Percentiles rank a stretch among this genome's conserved stretches.
phyloP scores from a whole-genome alignment of 108 stramenopile species.

The Aurantiochytrium sp. region DNA sequence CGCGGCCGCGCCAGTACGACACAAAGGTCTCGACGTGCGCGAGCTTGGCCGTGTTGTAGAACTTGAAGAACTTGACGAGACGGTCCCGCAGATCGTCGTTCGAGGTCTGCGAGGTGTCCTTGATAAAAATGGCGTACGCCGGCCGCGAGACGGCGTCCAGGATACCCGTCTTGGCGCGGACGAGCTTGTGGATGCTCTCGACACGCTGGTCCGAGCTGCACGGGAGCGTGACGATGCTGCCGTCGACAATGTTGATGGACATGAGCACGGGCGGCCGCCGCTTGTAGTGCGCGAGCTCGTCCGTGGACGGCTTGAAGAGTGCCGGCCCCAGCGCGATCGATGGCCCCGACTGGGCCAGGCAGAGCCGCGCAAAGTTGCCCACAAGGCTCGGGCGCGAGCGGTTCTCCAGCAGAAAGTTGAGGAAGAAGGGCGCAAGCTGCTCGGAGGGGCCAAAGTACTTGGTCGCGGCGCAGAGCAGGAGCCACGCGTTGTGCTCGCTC shows the following conservation, averaged over 20 bases:
- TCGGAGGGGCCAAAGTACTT: conserved; percentile 59
- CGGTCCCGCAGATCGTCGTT: conserved; percentile 21
- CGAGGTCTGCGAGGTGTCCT: background rate
- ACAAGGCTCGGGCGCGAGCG: conserved; percentile 42
- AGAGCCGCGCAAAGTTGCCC: conserved; percentile 59
- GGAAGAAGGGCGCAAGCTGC: conserved; percentile 58
- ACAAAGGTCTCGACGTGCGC: background rate
- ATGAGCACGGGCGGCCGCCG: conserved; percentile 62
- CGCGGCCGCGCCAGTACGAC: conserved; percentile 1
- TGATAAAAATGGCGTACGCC: background rate
- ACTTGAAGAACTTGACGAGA: conserved; percentile 16
- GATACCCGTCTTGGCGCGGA: conserved; percentile 7
- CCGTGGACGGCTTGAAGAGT: conserved; percentile 59
- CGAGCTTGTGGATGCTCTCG: conserved; percentile 52
- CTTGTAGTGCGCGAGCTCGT: conserved; percentile 66
- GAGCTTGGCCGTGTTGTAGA: background rate
- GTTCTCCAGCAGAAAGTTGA: conserved; percentile 62
- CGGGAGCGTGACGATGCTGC: conserved; percentile 58
- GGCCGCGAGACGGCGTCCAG: conserved; percentile 5
- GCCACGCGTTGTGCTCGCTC: conserved; percentile 56
- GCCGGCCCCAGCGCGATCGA: conserved; percentile 50
- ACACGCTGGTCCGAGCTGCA: conserved; percentile 62
- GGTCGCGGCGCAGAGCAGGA: conserved; percentile 64
- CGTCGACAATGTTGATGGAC: conserved; percentile 62
- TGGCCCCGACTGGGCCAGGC: conserved; percentile 58